Conservation (phyloP, 352 stramenopile species). For the Globisporangium paroecandrum region DNA sequence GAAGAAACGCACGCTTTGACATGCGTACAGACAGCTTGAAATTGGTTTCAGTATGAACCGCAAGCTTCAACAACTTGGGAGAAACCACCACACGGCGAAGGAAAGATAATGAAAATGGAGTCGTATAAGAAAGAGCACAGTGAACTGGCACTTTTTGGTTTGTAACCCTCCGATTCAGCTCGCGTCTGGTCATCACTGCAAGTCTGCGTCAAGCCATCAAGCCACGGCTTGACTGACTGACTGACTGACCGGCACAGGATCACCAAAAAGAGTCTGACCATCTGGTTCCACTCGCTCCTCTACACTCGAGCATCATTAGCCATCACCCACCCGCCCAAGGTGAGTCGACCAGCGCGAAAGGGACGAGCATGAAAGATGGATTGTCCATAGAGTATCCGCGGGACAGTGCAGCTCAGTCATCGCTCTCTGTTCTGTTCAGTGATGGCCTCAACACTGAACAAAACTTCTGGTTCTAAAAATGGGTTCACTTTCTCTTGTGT, state of each 20-base stretch:
- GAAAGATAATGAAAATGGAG: not conserved
- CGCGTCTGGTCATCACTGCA: not conserved
- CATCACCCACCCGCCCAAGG: not conserved
- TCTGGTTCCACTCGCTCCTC: not conserved
- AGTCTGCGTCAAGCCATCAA: not conserved
- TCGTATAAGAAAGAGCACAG: not conserved
- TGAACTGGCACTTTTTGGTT: not conserved
- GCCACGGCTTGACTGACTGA: not conserved
- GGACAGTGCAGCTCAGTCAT: not conserved
- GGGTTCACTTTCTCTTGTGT: not conserved
- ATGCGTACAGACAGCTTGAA: too few relatives aligned
- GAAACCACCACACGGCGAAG: not conserved
- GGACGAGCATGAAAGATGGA: not conserved
- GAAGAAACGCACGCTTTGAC: not conserved
- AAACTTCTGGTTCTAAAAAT: constrained; percentile 6
- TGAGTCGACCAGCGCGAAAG: not conserved
- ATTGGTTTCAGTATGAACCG: not conserved
- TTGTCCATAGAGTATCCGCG: not conserved
- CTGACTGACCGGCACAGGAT: not conserved
- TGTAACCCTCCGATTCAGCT: not conserved
- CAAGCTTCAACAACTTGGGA: not conserved
- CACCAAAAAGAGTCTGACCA: not conserved
- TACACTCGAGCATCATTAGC: not conserved
- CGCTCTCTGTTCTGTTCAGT: too few relatives aligned
- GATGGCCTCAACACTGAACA: not conserved